Evolutionary conservation across 257 asterid species (phyloP), one percentile per base, ranked within the genome.

Genomic region (Solanum pimpinellifolium): DNA sequence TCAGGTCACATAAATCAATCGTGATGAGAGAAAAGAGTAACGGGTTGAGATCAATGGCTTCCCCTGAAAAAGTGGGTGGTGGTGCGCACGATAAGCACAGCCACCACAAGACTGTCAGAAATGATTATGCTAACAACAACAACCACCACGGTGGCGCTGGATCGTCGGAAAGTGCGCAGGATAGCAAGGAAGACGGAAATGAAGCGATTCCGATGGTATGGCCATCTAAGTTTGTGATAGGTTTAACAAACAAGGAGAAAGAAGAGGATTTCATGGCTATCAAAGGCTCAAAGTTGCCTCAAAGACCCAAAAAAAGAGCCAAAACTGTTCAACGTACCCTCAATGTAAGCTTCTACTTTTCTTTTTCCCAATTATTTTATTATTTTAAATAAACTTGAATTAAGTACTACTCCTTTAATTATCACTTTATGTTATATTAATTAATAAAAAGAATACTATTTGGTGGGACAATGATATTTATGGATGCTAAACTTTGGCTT

Each of bases 221-320:
- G 98, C 97, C 94, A 33, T 97, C 99, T 1, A 95, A 93, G 94
- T 96, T 96, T 81, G 96, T 88, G 93, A 93, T 96, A 73, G 95
- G 92, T 52, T 90, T 96, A 86, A 96, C 98, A 3, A 96, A 93
- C 84, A 96, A 96, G 92, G 99, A 96, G 92, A 96, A 96, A 87
- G 99, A 96, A 88, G 99, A 96, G 89, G 99, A 96, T 87, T 96
- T 95, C 86, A 69, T 95, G 96, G 96, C 95, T 31, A 92, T 96
- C 80, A 96, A 95, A 91, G 99, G 98, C 46, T 96, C 99, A 83
- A 96, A 94, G 88, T 97, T 94, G 3, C 99, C 99, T 85, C 99
- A 96, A 82, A 93, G 99, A 88, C 99, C 99, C 83, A 96, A 96
- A 92, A 96, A 96, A 86, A 88, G 99, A 86, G 98, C 98, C 33